Evolutionary conservation across 2,329 filamentous ascomycete species (phyloP).

Genomic region (Botrytis aclada): DNA sequence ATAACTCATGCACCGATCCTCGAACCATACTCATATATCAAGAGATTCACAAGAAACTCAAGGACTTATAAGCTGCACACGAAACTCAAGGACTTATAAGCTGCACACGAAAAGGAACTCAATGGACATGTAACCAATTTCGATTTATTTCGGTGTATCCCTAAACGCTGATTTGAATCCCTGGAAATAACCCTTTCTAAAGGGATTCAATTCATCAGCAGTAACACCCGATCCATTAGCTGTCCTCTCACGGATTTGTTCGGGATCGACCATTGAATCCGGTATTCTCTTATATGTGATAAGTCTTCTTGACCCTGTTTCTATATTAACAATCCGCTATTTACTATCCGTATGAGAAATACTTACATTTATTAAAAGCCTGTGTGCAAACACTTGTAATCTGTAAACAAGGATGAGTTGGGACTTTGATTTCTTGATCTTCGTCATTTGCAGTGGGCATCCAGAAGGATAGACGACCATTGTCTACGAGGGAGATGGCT

Average conservation of each 20-base stretch:
- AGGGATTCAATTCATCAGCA: slow-evolving; percentile 66
- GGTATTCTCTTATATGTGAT: slow-evolving; percentile 78
- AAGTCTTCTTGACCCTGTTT: slow-evolving; percentile 76
- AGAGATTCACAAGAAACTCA: background rate
- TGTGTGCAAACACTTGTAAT: slow-evolving; percentile 77
- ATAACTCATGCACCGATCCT: background rate
- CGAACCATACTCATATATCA: background rate
- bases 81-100: background rate
- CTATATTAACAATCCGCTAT: slow-evolving; percentile 19
- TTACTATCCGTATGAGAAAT: too few relatives aligned
- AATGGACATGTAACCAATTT: background rate
- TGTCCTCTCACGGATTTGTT: slow-evolving; percentile 31
- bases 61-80: background rate
- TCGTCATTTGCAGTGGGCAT: slow-evolving; percentile 89
- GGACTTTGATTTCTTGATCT: slow-evolving; percentile 71
- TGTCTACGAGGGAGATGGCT: slow-evolving; percentile 69
- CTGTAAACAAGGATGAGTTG: slow-evolving; percentile 71
- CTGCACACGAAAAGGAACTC: background rate
- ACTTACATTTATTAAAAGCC: slow-evolving; percentile 80
- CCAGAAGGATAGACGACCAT: slow-evolving; percentile 87
- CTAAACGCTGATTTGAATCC: slow-evolving; percentile 39
- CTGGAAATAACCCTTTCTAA: slow-evolving; percentile 52
- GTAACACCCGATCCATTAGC: slow-evolving; percentile 44
- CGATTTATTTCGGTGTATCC: background rate
- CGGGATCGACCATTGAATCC: slow-evolving; percentile 51